phyloP scores from a whole-genome alignment of 2,329 filamentous ascomycete species.

The Neofusicoccum cordaticola region DNA sequence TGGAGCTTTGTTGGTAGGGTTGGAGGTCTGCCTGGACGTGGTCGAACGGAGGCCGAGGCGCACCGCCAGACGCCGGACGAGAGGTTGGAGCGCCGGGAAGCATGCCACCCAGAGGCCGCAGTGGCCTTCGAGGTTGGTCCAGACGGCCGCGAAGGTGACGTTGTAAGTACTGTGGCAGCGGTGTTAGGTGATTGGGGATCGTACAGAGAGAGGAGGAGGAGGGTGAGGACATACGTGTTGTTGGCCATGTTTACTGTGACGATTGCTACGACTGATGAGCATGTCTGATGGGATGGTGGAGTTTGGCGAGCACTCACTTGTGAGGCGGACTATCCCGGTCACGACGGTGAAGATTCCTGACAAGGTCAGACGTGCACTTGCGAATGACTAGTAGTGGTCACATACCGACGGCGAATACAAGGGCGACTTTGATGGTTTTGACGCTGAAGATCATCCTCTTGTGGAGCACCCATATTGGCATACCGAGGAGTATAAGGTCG shows the following conservation, averaged over 20 bases:
- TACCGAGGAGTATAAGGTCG: slow-evolving; percentile 29
- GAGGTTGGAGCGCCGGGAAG: slow-evolving; percentile 41
- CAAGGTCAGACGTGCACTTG: background rate
- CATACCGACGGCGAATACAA: slow-evolving; percentile 35
- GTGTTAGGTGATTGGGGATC: background rate
- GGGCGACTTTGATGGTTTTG: slow-evolving; percentile 34
- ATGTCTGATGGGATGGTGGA: no score
- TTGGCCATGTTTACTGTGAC: slow-evolving; percentile 28
- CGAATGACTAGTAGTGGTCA: background rate
- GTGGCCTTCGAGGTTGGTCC: slow-evolving; percentile 44
- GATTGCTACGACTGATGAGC: slow-evolving; percentile 20
- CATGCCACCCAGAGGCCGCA: slow-evolving; percentile 45
- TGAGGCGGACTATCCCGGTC: slow-evolving; percentile 41
- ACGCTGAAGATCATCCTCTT: slow-evolving; percentile 37
- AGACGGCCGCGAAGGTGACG: slow-evolving; percentile 37
- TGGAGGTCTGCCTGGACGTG: background rate
- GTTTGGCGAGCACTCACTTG: slow-evolving; percentile 19
- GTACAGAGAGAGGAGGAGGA: no score
- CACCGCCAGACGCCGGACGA: slow-evolving; percentile 33
- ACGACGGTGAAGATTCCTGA: slow-evolving; percentile 35
- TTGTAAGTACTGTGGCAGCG: slow-evolving; percentile 29
- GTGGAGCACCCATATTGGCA: slow-evolving; percentile 33
- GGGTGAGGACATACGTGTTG: slow-evolving; percentile 18
- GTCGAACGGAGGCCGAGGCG: slow-evolving; percentile 25
- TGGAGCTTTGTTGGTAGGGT: background rate